Evolutionary conservation across 2,329 filamentous ascomycete genomes (phyloP), one percentile per base, ranked within the genome.

Genomic region (Hypomyces rosellus): DNA sequence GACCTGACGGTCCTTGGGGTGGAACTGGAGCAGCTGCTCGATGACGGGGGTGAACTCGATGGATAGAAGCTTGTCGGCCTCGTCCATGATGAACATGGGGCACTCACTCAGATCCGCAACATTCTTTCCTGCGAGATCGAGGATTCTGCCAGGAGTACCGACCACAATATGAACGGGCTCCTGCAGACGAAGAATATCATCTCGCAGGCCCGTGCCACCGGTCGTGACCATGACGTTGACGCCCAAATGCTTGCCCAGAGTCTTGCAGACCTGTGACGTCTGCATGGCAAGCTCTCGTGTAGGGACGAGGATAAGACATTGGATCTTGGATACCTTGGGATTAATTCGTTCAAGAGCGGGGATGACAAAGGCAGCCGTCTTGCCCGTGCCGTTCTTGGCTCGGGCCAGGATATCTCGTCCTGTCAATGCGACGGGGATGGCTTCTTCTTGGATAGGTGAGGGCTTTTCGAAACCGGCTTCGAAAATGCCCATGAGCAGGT

Each of bases 201-300:
- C 93, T 65, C 93, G 89, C 50, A 99, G 77, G 22, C 89, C 88
- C 39, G 93, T 97, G 63, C 93, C 93, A 70, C 93, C 93, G 20
- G 95, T 99, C 44, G 92, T 96, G 59, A 99, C 95, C 95, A 99
- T 99, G 64, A 99, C 92, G 65, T 99, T 97, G 72, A 99, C 80
- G 51, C 90, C 90, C 38, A 99, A 84, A 66, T 99, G 91, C 73
- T 99, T 97, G 56, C 95, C 95, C 43, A 99, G 81, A 12, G 86
- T 96, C 77, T 97, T 99, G 82, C 93, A 99, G 59, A 99, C 93
- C 72, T 99, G 93, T 45, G 95, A 99, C 54, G 93, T 99, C 71
- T 99, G 93, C 71, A 99, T 85, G 49, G 95, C 95, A 61, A 99
- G 78, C 74, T 99, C 93, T 81, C 93, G 81, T 56, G 93, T 99